A percentile compares a stretch with the other conserved stretches of the same genome.
phyloP scores from a whole-genome alignment of 2,329 filamentous ascomycete genomes.

The Chaetothyriales sp. region DNA sequence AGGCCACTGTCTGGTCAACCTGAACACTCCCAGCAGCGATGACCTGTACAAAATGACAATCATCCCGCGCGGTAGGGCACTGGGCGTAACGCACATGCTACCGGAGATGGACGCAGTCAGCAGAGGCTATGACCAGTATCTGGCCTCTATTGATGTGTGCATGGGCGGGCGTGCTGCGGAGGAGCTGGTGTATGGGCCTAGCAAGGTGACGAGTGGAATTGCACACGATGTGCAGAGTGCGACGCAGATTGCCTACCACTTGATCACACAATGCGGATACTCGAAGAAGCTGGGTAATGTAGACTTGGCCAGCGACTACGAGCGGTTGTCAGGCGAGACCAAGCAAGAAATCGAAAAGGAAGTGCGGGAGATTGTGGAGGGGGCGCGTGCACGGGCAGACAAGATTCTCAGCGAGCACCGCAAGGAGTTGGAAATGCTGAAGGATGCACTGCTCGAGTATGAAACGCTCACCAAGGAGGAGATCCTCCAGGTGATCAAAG shows the following conservation, averaged over 20 bases:
- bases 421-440: conserved; percentile 73
- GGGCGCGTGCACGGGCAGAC: conserved; percentile 59
- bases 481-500: conserved; percentile 76
- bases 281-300: conserved; percentile 76
- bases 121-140: conserved; percentile 67
- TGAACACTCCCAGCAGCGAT: conserved; percentile 60
- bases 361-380: conserved; percentile 70
- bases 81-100: conserved; percentile 76
- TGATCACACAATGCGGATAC: conserved; percentile 85
- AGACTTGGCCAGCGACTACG: conserved; percentile 68
- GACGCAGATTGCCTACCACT: conserved; percentile 66
- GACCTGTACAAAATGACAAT: conserved; percentile 96
- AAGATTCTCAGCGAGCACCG: conserved; percentile 59
- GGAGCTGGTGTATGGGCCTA: conserved; percentile 80
- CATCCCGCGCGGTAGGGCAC: conserved; percentile 69
- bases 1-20: conserved; percentile 78
- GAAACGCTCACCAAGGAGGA: conserved; percentile 82
- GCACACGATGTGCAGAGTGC: conserved; percentile 68
- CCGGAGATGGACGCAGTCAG: conserved; percentile 77
- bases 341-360: conserved; percentile 76
- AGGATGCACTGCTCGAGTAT: conserved; percentile 81
- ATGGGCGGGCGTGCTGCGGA: conserved; percentile 80
- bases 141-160: conserved; percentile 62
- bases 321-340: conserved; percentile 68
- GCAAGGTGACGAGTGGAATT: conserved; percentile 81